Percentiles rank a stretch among this genome's conserved stretches.
phyloP scores from a whole-genome alignment of 2,329 filamentous ascomycete genomes.

The Alternaria brassicae region DNA sequence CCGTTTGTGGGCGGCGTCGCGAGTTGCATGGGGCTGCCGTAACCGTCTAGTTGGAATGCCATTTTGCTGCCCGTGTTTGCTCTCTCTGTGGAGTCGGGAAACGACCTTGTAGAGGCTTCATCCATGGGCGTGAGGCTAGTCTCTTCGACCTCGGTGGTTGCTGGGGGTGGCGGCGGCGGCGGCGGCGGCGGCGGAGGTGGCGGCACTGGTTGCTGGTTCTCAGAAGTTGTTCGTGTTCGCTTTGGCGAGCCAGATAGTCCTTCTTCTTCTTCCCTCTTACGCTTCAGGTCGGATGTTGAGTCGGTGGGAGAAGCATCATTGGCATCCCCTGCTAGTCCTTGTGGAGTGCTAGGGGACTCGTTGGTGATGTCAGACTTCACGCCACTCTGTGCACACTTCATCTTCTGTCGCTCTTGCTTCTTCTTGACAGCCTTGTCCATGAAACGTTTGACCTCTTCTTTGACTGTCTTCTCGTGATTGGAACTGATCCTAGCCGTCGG shows the following conservation, averaged over 20 bases:
- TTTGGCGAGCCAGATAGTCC: constrained; percentile 39
- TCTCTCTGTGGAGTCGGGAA: constrained; percentile 25
- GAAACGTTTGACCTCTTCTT: constrained; percentile 82
- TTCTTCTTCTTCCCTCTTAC: constrained; percentile 49
- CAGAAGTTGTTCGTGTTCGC: constrained; percentile 39
- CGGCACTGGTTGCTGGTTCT: constrained; percentile 52
- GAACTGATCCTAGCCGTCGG: constrained; percentile 74
- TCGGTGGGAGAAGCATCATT: constrained; percentile 33
- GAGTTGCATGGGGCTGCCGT: constrained; percentile 52
- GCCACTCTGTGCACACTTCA: constrained; percentile 56
- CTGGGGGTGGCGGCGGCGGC: constrained; percentile 48
- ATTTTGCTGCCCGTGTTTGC: constrained; percentile 14
- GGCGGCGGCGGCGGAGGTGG: constrained; percentile 49
- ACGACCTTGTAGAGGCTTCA: constrained; percentile 20
- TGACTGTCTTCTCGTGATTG: constrained; percentile 82
- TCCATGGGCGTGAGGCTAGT: constrained; percentile 35
- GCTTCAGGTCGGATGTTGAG: constrained; percentile 44
- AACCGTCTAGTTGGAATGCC: constrained; percentile 13
- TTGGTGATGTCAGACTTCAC: constrained; percentile 22
- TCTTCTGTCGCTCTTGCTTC: constrained; percentile 67
- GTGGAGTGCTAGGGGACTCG: constrained; percentile 31
- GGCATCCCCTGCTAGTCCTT: constrained; percentile 8
- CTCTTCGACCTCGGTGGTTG: constrained; percentile 41
- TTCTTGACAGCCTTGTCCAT: constrained; percentile 84
- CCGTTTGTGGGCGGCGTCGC: constrained; percentile 54